Conservation (phyloP, 148 eudicot genomes). For the Rhododendron ferrugineum region DNA sequence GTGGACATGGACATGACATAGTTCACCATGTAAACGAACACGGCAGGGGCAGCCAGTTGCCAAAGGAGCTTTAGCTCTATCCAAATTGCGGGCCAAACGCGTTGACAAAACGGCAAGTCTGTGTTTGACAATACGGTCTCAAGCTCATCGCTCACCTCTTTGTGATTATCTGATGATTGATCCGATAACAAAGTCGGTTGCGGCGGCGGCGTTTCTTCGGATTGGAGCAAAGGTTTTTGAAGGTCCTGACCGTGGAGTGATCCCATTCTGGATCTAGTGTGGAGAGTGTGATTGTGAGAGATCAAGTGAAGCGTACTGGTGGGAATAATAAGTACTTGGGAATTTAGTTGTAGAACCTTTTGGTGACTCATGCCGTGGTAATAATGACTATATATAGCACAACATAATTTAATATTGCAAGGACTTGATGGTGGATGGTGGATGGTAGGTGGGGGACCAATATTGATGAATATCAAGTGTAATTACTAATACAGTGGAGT, state of each 20-base stretch:
- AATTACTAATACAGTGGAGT: too few species aligned
- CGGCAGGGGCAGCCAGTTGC: constrained; percentile 9
- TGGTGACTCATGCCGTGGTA: too few species aligned
- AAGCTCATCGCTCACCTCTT: not conserved
- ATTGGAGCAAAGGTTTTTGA: not conserved
- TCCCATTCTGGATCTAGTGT: not conserved
- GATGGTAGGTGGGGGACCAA: too few species aligned
- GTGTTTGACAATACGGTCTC: not conserved
- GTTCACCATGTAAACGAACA: constrained; percentile 3
- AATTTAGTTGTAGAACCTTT: too few species aligned
- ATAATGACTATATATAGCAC: too few species aligned
- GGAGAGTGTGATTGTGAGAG: not conserved
- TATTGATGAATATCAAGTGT: too few species aligned
- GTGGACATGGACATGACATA: constrained; percentile 9
- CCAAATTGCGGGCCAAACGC: not conserved
- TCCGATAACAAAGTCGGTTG: not conserved
- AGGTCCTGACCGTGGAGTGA: not conserved
- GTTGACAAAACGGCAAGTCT: not conserved
- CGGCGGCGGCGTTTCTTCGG: not conserved
- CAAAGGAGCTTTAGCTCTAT: constrained; percentile 6
- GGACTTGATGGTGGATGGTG: too few species aligned
- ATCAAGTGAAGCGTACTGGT: too few species aligned
- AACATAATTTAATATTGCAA: too few species aligned
- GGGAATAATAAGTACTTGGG: too few species aligned
- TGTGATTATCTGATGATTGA: too few species aligned